Base-by-base conservation (phyloP, 371 early-diverging fungal genomes). In the Mucor mucedo region DNA sequence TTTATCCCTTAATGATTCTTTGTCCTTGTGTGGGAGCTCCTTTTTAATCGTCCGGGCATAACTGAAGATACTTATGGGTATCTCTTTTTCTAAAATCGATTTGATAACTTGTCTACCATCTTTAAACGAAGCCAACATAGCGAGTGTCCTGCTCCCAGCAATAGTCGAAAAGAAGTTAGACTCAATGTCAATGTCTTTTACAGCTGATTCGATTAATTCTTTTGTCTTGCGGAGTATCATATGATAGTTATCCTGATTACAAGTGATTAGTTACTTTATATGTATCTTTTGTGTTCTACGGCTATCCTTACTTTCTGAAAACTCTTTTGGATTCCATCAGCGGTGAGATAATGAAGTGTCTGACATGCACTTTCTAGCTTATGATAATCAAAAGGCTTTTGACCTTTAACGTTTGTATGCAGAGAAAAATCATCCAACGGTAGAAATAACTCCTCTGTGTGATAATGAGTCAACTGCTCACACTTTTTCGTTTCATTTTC, bases 311-410 rank as follows among this genome's bases (percentile, higher is more conserved):
- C 28, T 28, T 21, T 14, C 14, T 16, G 16, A 9, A 16, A 4
- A 4, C 2, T 5, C 29, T 2, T 13, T 11, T 30, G 0, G 21
- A 21, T 30, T 16, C 8, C 10, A n/a, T 45, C 3, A n/a, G 4
- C 9, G 3, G 32, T 38, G 4, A 60, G 33, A 44, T 57, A 52
- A 45, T 63, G 58, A 4, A 63, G 28, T 27, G 64, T 58, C n/a
- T 49, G 57, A 16, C 64, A 63, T 0, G 58, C 64, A 10, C 64
- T 63, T 58, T 63, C 58, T 7, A 63, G 16, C 8, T 41, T 41
- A 11, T 58, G 64, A 27, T 49, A 63, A 13, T 48, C 28, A 30
- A 49, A 56, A 21, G 9, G 21, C 32, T 35, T 35, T 35, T 4
- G 8, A 8, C 35, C 8, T 2, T 1, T 47, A 21, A 3, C 11